Percentiles rank a stretch among this genome's conserved stretches.
Conservation (phyloP, 2,329 filamentous ascomycete genomes). For the Pseudogymnoascus pannorum region DNA sequence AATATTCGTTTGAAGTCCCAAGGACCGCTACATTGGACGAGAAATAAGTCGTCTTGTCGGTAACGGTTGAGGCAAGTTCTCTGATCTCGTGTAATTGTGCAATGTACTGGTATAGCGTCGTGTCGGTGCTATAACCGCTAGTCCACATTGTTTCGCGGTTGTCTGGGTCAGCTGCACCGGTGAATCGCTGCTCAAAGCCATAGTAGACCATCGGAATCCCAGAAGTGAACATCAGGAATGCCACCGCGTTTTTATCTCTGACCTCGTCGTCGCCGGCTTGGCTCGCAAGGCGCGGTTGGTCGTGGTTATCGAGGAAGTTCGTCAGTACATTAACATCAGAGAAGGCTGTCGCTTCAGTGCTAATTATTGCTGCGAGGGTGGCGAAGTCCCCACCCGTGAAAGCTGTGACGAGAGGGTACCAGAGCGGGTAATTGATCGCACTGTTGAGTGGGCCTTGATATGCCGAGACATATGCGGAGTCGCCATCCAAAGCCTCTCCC, state of each 20-base stretch:
- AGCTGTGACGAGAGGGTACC: constrained; percentile 17
- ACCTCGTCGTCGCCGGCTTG: constrained; percentile 10
- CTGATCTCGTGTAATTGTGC: neutral
- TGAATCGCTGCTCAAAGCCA: constrained; percentile 44
- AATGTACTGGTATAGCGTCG: constrained; percentile 34
- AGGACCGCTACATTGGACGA: neutral
- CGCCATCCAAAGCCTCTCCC: constrained; percentile 51
- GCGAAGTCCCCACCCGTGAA: constrained; percentile 11
- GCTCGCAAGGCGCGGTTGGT: constrained; percentile 33
- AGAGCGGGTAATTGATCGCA: constrained; percentile 40
- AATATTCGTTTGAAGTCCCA: neutral
- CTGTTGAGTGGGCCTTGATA: constrained; percentile 38
- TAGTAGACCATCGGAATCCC: constrained; percentile 47
- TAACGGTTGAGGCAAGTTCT: neutral
- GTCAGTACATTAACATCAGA: constrained; percentile 31
- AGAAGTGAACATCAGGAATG: constrained; percentile 40
- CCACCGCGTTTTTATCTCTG: constrained; percentile 37
- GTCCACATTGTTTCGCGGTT: constrained; percentile 40
- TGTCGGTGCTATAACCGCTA: constrained; percentile 31
- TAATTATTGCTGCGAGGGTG: constrained; percentile 10
- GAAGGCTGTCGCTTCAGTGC: constrained; percentile 21
- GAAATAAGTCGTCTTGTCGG: constrained; percentile 1
- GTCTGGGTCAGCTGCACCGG: constrained; percentile 30
- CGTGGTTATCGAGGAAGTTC: constrained; percentile 38
- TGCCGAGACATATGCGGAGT: constrained; percentile 35